Evolutionary conservation across 768 basidiomycete genomes (phyloP).

Genomic region (Leccinum sublutescens): DNA sequence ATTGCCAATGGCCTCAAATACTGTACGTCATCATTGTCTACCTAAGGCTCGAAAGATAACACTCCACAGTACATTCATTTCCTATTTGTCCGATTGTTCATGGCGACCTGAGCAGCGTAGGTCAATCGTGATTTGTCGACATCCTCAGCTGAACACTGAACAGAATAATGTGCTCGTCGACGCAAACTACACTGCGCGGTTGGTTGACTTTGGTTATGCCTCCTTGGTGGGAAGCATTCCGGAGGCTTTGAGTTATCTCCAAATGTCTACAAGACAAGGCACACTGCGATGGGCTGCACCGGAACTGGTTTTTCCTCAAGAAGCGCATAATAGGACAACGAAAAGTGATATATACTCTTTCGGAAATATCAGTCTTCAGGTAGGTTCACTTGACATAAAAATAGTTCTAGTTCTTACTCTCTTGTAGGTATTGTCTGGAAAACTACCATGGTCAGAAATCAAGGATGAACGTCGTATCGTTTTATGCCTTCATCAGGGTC

Average conservation of each 20-base stretch:
- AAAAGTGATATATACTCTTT: not conserved
- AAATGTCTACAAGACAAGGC: not conserved
- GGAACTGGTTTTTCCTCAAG: not conserved
- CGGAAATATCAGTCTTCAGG: not conserved
- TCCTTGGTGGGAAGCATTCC: too few relatives aligned
- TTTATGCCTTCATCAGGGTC: not conserved
- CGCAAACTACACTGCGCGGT: too few relatives aligned
- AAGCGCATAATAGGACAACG: not conserved
- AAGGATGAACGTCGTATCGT: not conserved
- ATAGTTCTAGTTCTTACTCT: not conserved
- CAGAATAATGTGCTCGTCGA: too few relatives aligned
- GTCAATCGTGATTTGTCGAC: too few relatives aligned
- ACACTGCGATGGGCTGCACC: not conserved
- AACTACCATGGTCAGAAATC: not conserved
- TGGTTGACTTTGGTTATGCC: too few relatives aligned
- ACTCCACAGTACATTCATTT: not conserved
- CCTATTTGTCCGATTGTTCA: not conserved
- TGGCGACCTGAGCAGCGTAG: too few relatives aligned
- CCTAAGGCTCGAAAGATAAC: not conserved
- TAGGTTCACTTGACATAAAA: not conserved
- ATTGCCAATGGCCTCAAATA: not conserved
- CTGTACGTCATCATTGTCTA: not conserved
- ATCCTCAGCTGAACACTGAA: too few relatives aligned
- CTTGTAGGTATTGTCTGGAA: not conserved
- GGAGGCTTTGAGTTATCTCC: not conserved